Evolutionary conservation across 2,329 filamentous ascomycete species (phyloP), one percentile per base, ranked within the genome.

Genomic region (Diaporthe amygdali): DNA sequence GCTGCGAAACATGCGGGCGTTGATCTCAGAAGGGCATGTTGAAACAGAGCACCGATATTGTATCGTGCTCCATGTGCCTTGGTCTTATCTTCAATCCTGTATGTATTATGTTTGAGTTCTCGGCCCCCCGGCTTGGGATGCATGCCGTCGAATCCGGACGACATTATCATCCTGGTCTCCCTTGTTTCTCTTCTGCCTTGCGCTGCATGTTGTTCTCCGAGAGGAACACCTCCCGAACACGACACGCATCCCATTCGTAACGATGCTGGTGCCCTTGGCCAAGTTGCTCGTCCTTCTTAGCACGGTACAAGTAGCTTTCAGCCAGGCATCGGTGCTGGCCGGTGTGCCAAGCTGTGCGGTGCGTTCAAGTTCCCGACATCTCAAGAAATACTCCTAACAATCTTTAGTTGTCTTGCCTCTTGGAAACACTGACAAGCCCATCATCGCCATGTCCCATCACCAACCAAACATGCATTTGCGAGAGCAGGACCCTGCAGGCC

Each of bases 391-490:
- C 5, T 1, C 3, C 41, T 49, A 30, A 49, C 59, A 3, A 12
- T 22, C 2, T 2, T 0, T 30, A 64, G 59, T 15, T 64, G 7
- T 34, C 59, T 8, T 64, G 59, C 17, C 59, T 64, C 30, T 49
- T 64, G 59, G 30, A 49, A 1, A 64, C 44, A 49, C 44, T 64
- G 20, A 64, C 59, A 17, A 64, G 59, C 5, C 44, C 59, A 12
- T 44, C 27, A 20, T 64, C 70, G 9, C 41, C 46, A 25, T 72
- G 70, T 52, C 46, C 47, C 20, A 25, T 67, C 34, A 66, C 54
- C 3, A 72, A 72, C n/a, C 70, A 70, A 37, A 70, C 70, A 5
- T 72, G 68, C 46, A 51, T 72, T 20, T 72, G 71, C 27, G 34
- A 49, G 34, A 64, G 56, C 59, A 51, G 30, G 2, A 10, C 34